Conservation (phyloP, 805 yeast species). For the Candida khao-thaluensis region DNA sequence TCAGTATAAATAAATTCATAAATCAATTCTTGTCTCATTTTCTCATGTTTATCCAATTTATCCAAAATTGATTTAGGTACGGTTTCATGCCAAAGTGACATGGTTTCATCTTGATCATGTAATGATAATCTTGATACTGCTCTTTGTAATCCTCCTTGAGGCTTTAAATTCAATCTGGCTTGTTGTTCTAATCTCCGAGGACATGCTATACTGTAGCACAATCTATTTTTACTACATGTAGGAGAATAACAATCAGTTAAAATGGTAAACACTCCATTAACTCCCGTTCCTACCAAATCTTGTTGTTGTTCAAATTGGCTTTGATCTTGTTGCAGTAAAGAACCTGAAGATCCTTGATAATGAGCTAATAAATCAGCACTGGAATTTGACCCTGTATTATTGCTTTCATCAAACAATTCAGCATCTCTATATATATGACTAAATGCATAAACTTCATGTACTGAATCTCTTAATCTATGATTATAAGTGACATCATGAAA, state of each 20-base stretch:
- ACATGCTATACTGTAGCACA: slow-evolving; percentile 95
- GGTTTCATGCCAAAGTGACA: slow-evolving; percentile 89
- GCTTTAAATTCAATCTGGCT: slow-evolving; percentile 84
- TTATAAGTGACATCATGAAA: slow-evolving; percentile 96
- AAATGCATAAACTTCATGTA: slow-evolving; percentile 84
- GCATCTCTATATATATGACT: slow-evolving; percentile 52
- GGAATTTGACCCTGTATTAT: slow-evolving; percentile 6
- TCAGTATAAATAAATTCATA: slow-evolving; percentile 93
- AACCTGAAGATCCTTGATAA: slow-evolving; percentile 1
- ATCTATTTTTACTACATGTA: slow-evolving; percentile 82
- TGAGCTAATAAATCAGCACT: slow-evolving; percentile 17
- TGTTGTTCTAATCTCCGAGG: slow-evolving; percentile 95
- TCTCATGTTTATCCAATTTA: slow-evolving; percentile 75
- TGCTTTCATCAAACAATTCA: slow-evolving; percentile 38
- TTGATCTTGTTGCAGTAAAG: slow-evolving; percentile 9
- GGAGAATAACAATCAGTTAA: slow-evolving; percentile 96
- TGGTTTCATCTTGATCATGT: slow-evolving; percentile 69
- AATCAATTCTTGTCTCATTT: slow-evolving; percentile 91
- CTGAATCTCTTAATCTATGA: slow-evolving; percentile 86
- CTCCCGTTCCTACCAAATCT: slow-evolving; percentile 26
- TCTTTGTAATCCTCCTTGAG: slow-evolving; percentile 78
- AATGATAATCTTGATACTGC: slow-evolving; percentile 69
- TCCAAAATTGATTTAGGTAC: slow-evolving; percentile 81
- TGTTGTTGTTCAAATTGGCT: slow-evolving; percentile 17
- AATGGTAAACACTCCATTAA: slow-evolving; percentile 90